Evolutionary conservation across 2,329 filamentous ascomycete species (phyloP).

Genomic region (Ampelomyces quisqualis): DNA sequence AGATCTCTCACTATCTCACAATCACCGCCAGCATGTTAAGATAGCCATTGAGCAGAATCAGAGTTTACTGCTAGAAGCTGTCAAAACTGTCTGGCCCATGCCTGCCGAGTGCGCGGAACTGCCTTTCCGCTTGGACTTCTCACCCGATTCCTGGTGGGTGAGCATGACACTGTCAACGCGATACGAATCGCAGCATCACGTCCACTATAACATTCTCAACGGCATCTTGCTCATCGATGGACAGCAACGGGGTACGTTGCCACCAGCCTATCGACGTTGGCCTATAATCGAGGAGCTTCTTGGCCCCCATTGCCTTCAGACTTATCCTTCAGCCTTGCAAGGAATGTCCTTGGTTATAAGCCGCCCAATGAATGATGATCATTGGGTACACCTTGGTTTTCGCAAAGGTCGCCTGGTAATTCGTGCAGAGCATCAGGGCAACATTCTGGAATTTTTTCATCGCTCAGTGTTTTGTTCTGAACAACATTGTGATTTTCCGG

Average conservation of each 20-base stretch:
- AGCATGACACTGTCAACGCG: constrained; percentile 3
- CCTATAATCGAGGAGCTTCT: constrained; percentile 55
- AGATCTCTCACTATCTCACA: constrained; percentile 49
- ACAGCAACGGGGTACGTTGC: constrained; percentile 55
- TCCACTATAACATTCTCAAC: constrained; percentile 51
- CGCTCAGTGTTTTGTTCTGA: constrained; percentile 22
- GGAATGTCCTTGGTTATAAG: constrained; percentile 55
- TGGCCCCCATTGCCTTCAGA: constrained; percentile 53
- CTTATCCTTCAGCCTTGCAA: constrained; percentile 53
- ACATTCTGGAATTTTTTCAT: constrained; percentile 43
- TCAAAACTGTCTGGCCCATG: constrained; percentile 50
- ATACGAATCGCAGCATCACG: constrained; percentile 25
- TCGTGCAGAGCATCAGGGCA: constrained; percentile 36
- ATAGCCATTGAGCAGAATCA: constrained; percentile 37
- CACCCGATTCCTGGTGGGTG: constrained; percentile 36
- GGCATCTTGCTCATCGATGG: constrained; percentile 55
- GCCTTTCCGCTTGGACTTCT: neutral
- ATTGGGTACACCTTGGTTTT: constrained; percentile 59
- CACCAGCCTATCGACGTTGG: constrained; percentile 52
- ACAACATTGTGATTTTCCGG: constrained; percentile 53
- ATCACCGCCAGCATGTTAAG: constrained; percentile 41
- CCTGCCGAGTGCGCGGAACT: constrained; percentile 14
- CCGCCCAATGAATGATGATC: constrained; percentile 35
- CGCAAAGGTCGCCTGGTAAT: constrained; percentile 48
- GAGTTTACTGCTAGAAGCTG: constrained; percentile 34